Evolutionary conservation across 108 stramenopile species (phyloP).

Genomic region (Fistulifera pelliculosa): DNA sequence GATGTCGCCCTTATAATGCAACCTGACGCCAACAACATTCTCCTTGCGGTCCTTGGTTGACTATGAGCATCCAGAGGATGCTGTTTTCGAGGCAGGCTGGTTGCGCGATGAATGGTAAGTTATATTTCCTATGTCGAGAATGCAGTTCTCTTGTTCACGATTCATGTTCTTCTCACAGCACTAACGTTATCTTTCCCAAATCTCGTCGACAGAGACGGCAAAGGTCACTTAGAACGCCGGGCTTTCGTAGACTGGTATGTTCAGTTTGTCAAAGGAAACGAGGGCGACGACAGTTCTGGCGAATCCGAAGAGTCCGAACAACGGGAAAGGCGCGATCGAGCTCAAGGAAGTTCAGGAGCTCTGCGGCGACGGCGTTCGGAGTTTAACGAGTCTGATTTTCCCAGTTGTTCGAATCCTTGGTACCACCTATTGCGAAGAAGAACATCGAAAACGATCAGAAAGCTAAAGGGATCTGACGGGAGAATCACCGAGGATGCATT

Average conservation of each 20-base stretch:
- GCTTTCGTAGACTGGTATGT: slow-evolving; percentile 73
- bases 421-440: slow-evolving; percentile 83
- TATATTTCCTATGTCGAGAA: too few relatives aligned
- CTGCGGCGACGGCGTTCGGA: slow-evolving; percentile 8
- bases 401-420: slow-evolving; percentile 73
- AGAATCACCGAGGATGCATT: slow-evolving; percentile 36
- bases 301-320: slow-evolving; percentile 33
- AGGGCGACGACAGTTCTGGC: slow-evolving; percentile 31
- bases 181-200: too few relatives aligned
- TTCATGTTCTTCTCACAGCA: too few relatives aligned
- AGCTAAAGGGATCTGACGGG: slow-evolving; percentile 27
- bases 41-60: too few relatives aligned
- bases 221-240: slow-evolving; percentile 29
- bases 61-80: too few relatives aligned
- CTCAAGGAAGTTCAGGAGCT: slow-evolving; percentile 24
- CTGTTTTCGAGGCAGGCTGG: too few relatives aligned
- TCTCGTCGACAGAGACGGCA: slow-evolving; percentile 35
- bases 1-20: too few relatives aligned
- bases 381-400: slow-evolving; percentile 45
- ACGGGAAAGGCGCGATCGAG: slow-evolving; percentile 54
- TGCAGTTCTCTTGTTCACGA: too few relatives aligned
- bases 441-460: slow-evolving; percentile 55
- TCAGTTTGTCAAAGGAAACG: slow-evolving; percentile 34
- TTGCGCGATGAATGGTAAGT: too few relatives aligned
- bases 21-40: too few relatives aligned